Evolutionary conservation across 179 eudicot species (phyloP), one percentile per base, ranked within the genome.

Genomic region (Nepenthes alata): DNA sequence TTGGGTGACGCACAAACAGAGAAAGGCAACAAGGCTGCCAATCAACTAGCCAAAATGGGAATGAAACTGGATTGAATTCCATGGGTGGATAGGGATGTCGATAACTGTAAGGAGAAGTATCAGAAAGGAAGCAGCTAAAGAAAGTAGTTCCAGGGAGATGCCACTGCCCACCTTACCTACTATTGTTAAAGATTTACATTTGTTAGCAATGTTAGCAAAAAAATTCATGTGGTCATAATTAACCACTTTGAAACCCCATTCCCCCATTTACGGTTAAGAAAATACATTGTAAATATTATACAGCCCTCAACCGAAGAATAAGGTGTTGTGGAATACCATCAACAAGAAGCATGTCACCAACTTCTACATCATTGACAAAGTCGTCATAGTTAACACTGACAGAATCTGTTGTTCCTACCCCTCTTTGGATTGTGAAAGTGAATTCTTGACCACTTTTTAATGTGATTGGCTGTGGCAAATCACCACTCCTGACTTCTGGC

Each of bases 401-500:
- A 65, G 69, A 73, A 59, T 83, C 84, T 52, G 78, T 70, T 6
- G 80, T 83, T 64, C 93, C 82, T 34, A 85, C 93, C 48, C 93
- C 93, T 83, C 93, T 85, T 68, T 37, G 70, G 59, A 83, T 86
- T 6, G 93, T 86, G 70, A 86, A 86, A 57, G 84, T 83, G 69
- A 86, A 86, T 62, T 81, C 83, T 64, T 86, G 83, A 48, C 93
- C 93, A 47, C 62, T 65, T 55, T 53, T 41, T 67, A 85, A 69
- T 11, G 13, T 77, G 62, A 85, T 77, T 37, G 93, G 93, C 68
- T 85, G 93, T 34, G 93, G 88, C 78, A 85, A 73, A 68, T 85
- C 93, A n/a, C 93, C 93, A 77, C 93, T 85, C 66, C 93, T 74
- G 56, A 86, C 93, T 80, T 86, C 93, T 35, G 88, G 93, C 25